Percentiles rank a stretch among this genome's conserved stretches.
Conservation (phyloP, 2,329 filamentous ascomycete species). For the Aspergillus fijiensis region DNA sequence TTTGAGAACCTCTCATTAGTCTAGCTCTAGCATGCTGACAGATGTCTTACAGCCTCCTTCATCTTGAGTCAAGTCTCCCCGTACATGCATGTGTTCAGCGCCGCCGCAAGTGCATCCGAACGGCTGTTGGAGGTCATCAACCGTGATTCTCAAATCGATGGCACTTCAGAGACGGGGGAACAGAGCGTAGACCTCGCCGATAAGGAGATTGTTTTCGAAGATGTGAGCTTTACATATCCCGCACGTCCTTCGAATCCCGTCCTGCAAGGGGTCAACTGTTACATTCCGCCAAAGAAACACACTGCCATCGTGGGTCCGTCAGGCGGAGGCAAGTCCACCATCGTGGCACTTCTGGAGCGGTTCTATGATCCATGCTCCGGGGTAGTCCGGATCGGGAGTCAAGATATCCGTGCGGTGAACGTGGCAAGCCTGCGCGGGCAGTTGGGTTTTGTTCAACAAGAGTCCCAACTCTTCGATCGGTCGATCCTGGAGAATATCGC, state of each 20-base stretch:
- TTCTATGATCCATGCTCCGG: conserved; percentile 60
- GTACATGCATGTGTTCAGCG: conserved; percentile 49
- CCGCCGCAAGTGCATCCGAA: conserved; percentile 55
- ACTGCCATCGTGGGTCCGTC: conserved; percentile 71
- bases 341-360: conserved; percentile 68
- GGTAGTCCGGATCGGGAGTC: conserved; percentile 39
- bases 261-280: conserved; percentile 34
- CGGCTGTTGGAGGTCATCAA: conserved; percentile 61
- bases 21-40: no score
- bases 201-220: conserved; percentile 34
- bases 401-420: conserved; percentile 38
- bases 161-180: conserved; percentile 21
- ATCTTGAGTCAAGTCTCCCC: conserved; percentile 41
- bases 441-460: conserved; percentile 51
- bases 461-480: conserved; percentile 78
- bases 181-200: conserved; percentile 23
- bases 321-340: conserved; percentile 72
- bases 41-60: conserved; percentile 32
- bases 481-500: conserved; percentile 80
- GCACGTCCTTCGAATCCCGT: conserved; percentile 43
- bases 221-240: conserved; percentile 37
- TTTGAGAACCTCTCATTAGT: no score
- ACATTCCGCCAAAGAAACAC: conserved; percentile 42
- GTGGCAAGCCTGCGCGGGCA: conserved; percentile 25
- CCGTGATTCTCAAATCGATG: conserved; percentile 49